Evolutionary conservation across 805 yeast species (phyloP), one percentile per base, ranked within the genome.

Genomic region (Starmerella bombi): DNA sequence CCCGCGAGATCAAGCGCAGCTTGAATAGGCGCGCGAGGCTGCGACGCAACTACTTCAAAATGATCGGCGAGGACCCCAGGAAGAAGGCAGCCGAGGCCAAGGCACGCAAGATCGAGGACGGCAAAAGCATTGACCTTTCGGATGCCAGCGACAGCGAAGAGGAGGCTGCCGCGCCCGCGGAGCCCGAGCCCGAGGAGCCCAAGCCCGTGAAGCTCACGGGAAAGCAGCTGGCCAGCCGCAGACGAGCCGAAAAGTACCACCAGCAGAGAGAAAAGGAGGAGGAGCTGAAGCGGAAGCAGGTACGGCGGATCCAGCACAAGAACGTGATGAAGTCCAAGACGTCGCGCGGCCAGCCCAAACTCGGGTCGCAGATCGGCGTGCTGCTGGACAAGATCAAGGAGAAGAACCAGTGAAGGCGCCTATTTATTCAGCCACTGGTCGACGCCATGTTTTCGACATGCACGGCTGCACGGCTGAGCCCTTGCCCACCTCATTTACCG

Each of bases 301-400:
- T 41, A 29, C 62, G 64, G 53, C 61, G 70, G 51, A 70, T 64
- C 55, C 62, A 51, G 25, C 70, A 69, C 50, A 63, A 69, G 22
- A 66, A 70, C 43, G 59, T 53, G 18, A 50, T 77, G 38, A 61
- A 66, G 7, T 65, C 69, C 43, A 75, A 65, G 46, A 86, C 94
- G 1, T 66, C 67, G 51, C 56, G 64, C 3, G 97, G 97, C 0
- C 97, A 86, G 58, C 96, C 96, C 2, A 60, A 73, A 34, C 82
- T 86, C 88, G 94, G 84, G 0, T 93, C 94, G 14, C 72, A 93
- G 59, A 82, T 86, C 43, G 77, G 74, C 41, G 72, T 75, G 50
- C 63, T 86, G 33, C 65, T 86, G 36, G 91, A 80, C 40, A 82
- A 84, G 59, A 81, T 86, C 45, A 75, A 72, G 54, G 48, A 52